phyloP scores from a whole-genome alignment of 805 yeast species.

The Wickerhamiella sorbophila region DNA sequence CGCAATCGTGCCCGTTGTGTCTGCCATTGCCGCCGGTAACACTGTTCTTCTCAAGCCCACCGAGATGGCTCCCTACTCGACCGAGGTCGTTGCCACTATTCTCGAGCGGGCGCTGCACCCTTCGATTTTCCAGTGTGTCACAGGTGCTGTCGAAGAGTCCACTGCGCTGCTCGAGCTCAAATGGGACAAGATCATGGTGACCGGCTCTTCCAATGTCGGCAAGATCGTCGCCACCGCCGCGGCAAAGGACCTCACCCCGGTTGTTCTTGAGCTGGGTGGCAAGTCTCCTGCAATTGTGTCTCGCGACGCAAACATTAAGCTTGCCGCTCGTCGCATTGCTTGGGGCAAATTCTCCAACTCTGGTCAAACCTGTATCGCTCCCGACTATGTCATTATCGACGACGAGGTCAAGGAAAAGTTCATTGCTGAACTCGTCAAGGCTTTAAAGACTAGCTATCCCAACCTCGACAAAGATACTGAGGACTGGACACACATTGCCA shows the following conservation, averaged over 20 bases:
- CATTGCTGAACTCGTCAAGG: slow-evolving; percentile 29
- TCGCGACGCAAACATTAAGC: slow-evolving; percentile 28
- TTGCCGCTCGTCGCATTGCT: slow-evolving; percentile 45
- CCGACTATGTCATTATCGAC: slow-evolving; percentile 69
- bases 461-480: slow-evolving; percentile 23
- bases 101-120: slow-evolving; percentile 40
- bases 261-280: slow-evolving; percentile 77
- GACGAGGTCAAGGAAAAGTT: slow-evolving; percentile 40
- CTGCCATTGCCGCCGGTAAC: slow-evolving; percentile 81
- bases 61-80: slow-evolving; percentile 53
- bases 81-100: slow-evolving; percentile 41
- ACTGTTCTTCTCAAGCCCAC: slow-evolving; percentile 62
- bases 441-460: slow-evolving; percentile 35
- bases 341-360: slow-evolving; percentile 72
- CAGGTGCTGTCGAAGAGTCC: slow-evolving; percentile 59
- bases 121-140: slow-evolving; percentile 45
- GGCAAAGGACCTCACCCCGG: slow-evolving; percentile 72
- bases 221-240: slow-evolving; percentile 65
- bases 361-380: slow-evolving; percentile 87
- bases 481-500: slow-evolving; percentile 48
- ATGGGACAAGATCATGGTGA: slow-evolving; percentile 73
- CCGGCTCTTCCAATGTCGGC: slow-evolving; percentile 72
- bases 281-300: slow-evolving; percentile 75
- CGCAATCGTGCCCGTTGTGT: slow-evolving; percentile 49
- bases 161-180: slow-evolving; percentile 43